Evolutionary conservation across 768 basidiomycete species (phyloP).

Genomic region (Psilocybe sp.): DNA sequence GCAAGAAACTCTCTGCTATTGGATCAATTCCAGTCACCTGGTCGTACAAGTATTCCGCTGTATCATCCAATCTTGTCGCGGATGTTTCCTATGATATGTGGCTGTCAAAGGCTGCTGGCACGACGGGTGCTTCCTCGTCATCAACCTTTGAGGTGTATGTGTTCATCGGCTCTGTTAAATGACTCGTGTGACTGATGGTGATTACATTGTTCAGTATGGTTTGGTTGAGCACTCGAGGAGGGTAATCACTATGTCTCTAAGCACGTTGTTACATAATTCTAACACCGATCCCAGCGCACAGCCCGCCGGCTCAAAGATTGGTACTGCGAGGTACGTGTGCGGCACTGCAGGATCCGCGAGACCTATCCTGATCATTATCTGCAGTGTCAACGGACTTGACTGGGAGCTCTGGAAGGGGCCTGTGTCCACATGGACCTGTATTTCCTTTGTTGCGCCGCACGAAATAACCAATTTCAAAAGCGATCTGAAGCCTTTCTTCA

Average conservation of each 20-base stretch:
- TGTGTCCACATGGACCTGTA: constrained; percentile 29
- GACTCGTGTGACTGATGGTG: neutral
- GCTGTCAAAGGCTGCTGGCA: constrained; percentile 24
- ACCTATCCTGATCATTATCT: neutral
- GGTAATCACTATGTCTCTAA: no score
- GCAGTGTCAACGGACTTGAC: constrained; percentile 19
- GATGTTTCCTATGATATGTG: constrained; percentile 35
- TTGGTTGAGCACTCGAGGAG: constrained; percentile 32
- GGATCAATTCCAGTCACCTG: constrained; percentile 29
- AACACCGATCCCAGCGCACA: constrained; percentile 15
- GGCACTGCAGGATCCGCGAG: neutral
- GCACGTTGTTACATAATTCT: no score
- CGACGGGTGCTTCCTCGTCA: constrained; percentile 24
- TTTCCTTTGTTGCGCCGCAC: constrained; percentile 31
- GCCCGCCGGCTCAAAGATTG: constrained; percentile 31
- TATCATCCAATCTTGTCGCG: constrained; percentile 28
- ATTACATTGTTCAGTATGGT: constrained; percentile 23
- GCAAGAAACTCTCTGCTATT: constrained; percentile 24
- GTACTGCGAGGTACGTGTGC: constrained; percentile 23
- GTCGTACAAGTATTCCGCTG: constrained; percentile 28
- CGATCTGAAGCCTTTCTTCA: constrained; percentile 32
- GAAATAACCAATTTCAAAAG: constrained; percentile 32
- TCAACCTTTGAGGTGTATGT: constrained; percentile 31
- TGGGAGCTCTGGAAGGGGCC: constrained; percentile 32
- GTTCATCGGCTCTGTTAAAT: neutral